Conservation (phyloP, 169 alveolate species). For the Theileria luwenshuni region DNA sequence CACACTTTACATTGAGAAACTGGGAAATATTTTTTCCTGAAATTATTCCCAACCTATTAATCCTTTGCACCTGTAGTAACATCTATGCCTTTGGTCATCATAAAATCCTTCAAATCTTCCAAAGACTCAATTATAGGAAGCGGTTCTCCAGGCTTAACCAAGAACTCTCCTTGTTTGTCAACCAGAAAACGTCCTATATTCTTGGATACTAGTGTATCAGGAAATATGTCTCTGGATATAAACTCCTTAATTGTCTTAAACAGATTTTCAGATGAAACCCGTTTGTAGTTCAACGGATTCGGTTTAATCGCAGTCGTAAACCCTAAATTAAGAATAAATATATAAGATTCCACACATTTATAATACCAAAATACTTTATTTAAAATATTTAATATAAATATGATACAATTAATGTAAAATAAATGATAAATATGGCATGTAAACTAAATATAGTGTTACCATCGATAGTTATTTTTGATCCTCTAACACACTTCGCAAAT, state of each 20-base stretch:
- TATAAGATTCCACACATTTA: background rate
- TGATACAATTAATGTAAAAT: background rate
- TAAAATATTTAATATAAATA: no score
- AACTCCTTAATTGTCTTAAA: background rate
- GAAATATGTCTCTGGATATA: background rate
- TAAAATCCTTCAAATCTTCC: constrained; percentile 1
- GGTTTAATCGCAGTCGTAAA: constrained; percentile 6
- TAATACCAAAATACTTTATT: background rate
- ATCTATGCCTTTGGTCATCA: background rate
- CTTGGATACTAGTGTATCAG: background rate
- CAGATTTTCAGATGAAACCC: background rate
- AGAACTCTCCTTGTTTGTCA: background rate
- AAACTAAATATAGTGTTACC: background rate
- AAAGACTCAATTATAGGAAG: background rate
- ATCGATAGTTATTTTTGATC: background rate
- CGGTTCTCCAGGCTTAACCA: background rate
- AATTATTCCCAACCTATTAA: no score
- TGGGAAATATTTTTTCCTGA: background rate
- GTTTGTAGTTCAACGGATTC: background rate
- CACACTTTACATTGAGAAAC: background rate
- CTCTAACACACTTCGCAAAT: background rate
- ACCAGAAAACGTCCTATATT: background rate
- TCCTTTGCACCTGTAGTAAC: background rate
- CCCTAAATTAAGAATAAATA: constrained; percentile 10
- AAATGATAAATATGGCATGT: constrained; percentile 5